phyloP scores from a whole-genome alignment of 169 alveolate species.

The Cryptosporidium parvum region DNA sequence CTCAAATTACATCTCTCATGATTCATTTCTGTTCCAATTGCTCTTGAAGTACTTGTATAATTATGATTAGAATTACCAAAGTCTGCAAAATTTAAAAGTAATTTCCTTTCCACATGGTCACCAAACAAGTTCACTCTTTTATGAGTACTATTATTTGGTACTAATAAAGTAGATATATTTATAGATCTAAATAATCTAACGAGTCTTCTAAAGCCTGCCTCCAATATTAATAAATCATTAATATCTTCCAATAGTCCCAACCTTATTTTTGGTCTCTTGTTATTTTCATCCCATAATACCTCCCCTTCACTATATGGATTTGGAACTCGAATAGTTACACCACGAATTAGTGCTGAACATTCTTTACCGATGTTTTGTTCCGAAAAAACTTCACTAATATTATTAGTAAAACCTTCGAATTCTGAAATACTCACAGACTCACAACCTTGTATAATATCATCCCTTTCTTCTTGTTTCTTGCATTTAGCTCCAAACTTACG shows the following conservation, averaged over 20 bases:
- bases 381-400: neutral
- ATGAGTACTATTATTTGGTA: slow-evolving; percentile 13
- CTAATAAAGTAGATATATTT: slow-evolving; percentile 6
- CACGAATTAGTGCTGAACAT: slow-evolving; percentile 38
- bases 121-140: neutral
- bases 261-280: slow-evolving; percentile 8
- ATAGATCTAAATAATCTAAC: slow-evolving; percentile 36
- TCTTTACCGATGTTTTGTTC: slow-evolving; percentile 1
- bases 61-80: neutral
- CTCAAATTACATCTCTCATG: slow-evolving; percentile 30
- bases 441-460: slow-evolving; percentile 57
- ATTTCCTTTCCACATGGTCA: neutral
- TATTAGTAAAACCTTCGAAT: slow-evolving; percentile 43
- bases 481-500: slow-evolving; percentile 36
- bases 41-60: neutral
- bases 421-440: slow-evolving; percentile 60
- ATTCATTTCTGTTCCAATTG: neutral
- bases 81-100: neutral
- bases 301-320: slow-evolving; percentile 67
- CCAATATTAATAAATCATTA: slow-evolving; percentile 48
- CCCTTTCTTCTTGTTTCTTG: slow-evolving; percentile 6
- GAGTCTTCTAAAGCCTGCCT: slow-evolving; percentile 49
- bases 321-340: slow-evolving; percentile 45
- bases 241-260: slow-evolving; percentile 32
- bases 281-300: slow-evolving; percentile 39